A percentile compares a stretch with the other conserved stretches of the same genome.
phyloP scores from a whole-genome alignment of 1,284 basidiomycete genomes.

The Sphagnurus paluster region DNA sequence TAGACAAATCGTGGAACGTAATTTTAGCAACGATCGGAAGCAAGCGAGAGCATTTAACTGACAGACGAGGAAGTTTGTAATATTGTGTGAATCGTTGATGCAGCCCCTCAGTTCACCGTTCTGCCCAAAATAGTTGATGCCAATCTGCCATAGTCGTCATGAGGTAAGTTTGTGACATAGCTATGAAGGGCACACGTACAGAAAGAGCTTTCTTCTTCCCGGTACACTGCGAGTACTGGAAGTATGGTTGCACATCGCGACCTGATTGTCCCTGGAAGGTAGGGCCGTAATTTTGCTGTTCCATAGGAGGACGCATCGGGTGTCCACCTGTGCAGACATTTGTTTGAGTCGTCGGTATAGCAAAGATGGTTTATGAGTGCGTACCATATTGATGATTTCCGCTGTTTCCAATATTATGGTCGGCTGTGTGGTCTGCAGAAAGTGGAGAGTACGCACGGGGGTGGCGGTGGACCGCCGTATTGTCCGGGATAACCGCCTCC shows the following conservation, averaged over 20 bases:
- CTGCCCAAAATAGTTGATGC: constrained; percentile 81
- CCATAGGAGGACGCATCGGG: constrained; percentile 57
- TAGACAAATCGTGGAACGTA: constrained; percentile 24
- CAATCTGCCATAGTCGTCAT: constrained; percentile 49
- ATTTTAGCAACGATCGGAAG: neutral
- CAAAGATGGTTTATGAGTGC: constrained; percentile 7
- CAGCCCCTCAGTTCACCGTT: constrained; percentile 72
- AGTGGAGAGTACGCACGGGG: constrained; percentile 17
- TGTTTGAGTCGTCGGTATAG: constrained; percentile 1
- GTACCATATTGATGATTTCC: constrained; percentile 14
- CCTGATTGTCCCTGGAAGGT: constrained; percentile 53
- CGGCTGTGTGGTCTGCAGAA: constrained; percentile 6
- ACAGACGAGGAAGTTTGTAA: constrained; percentile 74
- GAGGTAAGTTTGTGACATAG: neutral
- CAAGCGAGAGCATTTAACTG: constrained; percentile 22
- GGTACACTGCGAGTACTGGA: constrained; percentile 85
- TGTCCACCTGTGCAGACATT: constrained; percentile 35
- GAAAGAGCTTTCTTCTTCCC: constrained; percentile 81
- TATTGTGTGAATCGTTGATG: constrained; percentile 85
- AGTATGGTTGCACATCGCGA: constrained; percentile 56
- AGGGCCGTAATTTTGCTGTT: constrained; percentile 70
- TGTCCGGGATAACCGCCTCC: constrained; percentile 38
- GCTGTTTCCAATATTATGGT: constrained; percentile 3
- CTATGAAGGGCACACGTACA: constrained; percentile 39
- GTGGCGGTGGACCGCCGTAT: constrained; percentile 22